Evolutionary conservation across 345 rosid genomes (phyloP).

Genomic region (Odontarrhena argentea): DNA sequence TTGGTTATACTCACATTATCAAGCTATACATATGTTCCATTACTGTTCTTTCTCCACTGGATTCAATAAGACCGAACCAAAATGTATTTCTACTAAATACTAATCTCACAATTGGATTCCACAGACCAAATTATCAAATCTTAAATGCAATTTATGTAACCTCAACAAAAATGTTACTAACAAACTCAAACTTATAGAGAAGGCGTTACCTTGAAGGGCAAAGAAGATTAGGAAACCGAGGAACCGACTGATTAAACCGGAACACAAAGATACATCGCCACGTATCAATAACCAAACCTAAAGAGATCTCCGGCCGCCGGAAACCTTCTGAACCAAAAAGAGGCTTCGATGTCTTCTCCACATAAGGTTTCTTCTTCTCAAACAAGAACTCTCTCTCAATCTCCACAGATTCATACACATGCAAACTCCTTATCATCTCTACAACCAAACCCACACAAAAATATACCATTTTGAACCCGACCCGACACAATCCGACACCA

Average conservation of each 20-base stretch:
- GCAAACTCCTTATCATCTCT: constrained; percentile 53
- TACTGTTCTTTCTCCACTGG: background rate
- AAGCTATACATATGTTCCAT: no score
- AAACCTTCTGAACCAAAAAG: constrained; percentile 29
- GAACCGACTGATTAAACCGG: constrained; percentile 32
- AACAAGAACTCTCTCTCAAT: constrained; percentile 46
- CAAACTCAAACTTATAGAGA: background rate
- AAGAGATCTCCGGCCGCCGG: constrained; percentile 37
- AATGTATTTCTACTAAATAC: background rate
- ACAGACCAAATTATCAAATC: background rate
- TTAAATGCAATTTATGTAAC: background rate
- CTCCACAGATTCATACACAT: constrained; percentile 46
- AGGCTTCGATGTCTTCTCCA: constrained; percentile 40
- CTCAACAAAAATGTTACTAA: background rate
- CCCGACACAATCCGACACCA: background rate
- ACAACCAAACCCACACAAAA: constrained; percentile 9
- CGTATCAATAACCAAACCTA: constrained; percentile 34
- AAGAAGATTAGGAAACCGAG: constrained; percentile 45
- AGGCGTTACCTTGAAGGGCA: constrained; percentile 44
- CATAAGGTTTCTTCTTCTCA: constrained; percentile 32
- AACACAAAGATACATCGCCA: constrained; percentile 47
- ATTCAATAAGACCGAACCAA: background rate
- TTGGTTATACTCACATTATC: no score
- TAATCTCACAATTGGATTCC: constrained; percentile 4
- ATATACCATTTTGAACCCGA: background rate